Conservation (phyloP, 2,329 filamentous ascomycete genomes). For the Gaeumannomyces sp. region DNA sequence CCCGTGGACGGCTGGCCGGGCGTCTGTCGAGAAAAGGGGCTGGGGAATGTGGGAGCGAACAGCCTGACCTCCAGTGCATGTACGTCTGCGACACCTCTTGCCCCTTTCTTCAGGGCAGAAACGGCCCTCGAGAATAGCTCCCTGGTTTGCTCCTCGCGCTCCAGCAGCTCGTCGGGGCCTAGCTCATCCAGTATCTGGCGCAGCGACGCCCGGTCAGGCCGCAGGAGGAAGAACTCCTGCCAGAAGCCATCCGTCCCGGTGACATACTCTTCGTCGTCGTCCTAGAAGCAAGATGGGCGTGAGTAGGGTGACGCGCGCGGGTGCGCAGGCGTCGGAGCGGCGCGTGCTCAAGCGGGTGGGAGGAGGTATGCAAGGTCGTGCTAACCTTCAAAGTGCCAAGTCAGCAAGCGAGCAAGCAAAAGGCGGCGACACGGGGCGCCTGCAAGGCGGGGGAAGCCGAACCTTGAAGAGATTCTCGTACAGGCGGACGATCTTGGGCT, state of each 20-base stretch:
- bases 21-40: neutral
- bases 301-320: neutral
- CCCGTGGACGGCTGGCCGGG: neutral
- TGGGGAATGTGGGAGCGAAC: conserved; percentile 6
- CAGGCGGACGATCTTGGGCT: conserved; percentile 87
- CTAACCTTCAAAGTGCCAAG: conserved; percentile 4
- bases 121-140: conserved; percentile 74
- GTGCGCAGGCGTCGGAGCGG: neutral
- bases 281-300: neutral
- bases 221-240: conserved; percentile 89
- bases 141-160: conserved; percentile 69
- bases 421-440: conserved; percentile 12
- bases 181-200: conserved; percentile 63
- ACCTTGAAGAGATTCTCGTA: conserved; percentile 82
- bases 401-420: conserved; percentile 1
- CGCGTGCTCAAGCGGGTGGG: neutral
- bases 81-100: conserved; percentile 56
- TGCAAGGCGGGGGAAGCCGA: conserved; percentile 17
- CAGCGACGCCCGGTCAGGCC: conserved; percentile 67
- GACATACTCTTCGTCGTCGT: conserved; percentile 48
- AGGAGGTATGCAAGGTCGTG: neutral
- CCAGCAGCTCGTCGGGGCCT: conserved; percentile 67
- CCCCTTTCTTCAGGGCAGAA: conserved; percentile 49
- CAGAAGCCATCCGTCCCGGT: conserved; percentile 81
- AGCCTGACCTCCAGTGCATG: conserved; percentile 77